Evolutionary conservation across 768 basidiomycete species (phyloP).

Genomic region (Rhodotorula paludigena): DNA sequence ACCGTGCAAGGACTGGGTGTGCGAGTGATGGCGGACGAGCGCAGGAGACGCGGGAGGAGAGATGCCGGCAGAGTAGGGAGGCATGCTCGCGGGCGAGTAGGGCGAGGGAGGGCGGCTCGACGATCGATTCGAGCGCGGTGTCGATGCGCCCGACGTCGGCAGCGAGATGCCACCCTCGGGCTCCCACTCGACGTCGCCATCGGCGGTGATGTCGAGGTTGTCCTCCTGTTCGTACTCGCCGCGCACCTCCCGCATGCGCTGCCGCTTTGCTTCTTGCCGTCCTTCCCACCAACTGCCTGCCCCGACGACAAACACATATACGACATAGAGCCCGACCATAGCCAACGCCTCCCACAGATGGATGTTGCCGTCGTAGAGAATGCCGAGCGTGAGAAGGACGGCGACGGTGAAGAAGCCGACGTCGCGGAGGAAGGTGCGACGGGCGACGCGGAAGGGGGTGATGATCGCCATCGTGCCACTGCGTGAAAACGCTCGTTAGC

Average conservation of each 20-base stretch:
- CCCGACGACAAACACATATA: slow-evolving; percentile 73
- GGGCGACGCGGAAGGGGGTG: slow-evolving; percentile 81
- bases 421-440: slow-evolving; percentile 79
- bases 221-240: slow-evolving; percentile 49
- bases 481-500: background rate
- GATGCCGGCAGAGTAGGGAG: slow-evolving; percentile 1
- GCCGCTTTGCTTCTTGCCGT: slow-evolving; percentile 60
- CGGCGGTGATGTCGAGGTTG: slow-evolving; percentile 44
- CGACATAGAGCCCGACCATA: slow-evolving; percentile 67
- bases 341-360: slow-evolving; percentile 64
- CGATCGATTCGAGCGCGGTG: slow-evolving; percentile 4
- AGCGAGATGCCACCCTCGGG: slow-evolving; percentile 5
- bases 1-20: background rate
- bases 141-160: slow-evolving; percentile 12
- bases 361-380: slow-evolving; percentile 71
- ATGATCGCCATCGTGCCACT: slow-evolving; percentile 92
- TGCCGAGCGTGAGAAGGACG: slow-evolving; percentile 66
- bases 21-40: background rate
- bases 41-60: background rate
- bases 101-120: slow-evolving; percentile 16
- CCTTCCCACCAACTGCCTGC: slow-evolving; percentile 66
- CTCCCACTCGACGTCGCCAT: slow-evolving; percentile 22
- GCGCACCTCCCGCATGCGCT: slow-evolving; percentile 50
- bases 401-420: slow-evolving; percentile 89
- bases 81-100: slow-evolving; percentile 19